phyloP scores from a whole-genome alignment of 345 rosid species.

The Euphorbia tirucalli region DNA sequence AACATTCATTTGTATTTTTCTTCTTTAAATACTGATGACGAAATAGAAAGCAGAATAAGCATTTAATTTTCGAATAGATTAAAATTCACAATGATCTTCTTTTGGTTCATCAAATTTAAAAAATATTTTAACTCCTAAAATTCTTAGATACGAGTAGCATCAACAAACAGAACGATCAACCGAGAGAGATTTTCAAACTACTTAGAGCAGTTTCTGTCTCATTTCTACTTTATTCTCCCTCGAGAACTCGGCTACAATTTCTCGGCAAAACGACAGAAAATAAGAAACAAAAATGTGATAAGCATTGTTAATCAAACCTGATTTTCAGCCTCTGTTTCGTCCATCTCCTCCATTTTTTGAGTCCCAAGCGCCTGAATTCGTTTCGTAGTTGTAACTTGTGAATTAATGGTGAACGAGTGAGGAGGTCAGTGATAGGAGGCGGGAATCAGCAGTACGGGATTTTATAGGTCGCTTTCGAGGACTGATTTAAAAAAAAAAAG shows the following conservation, averaged over 20 bases:
- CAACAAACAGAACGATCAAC: neutral
- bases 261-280: conserved; percentile 30
- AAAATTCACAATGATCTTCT: too few relatives aligned
- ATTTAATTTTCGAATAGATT: too few relatives aligned
- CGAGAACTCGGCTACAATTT: conserved; percentile 8
- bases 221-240: neutral
- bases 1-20: too few relatives aligned
- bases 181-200: neutral
- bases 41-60: too few relatives aligned
- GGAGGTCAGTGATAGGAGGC: neutral
- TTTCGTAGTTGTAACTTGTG: too few relatives aligned
- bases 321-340: conserved; percentile 58
- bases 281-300: conserved; percentile 7
- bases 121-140: neutral
- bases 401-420: neutral
- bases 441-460: too few relatives aligned
- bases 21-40: too few relatives aligned
- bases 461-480: too few relatives aligned
- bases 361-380: neutral
- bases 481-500: too few relatives aligned
- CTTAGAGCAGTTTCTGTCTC: too few relatives aligned
- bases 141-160: neutral
- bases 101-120: too few relatives aligned
- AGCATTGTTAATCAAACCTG: conserved; percentile 44
- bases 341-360: conserved; percentile 52